phyloP scores from a whole-genome alignment of 2,329 filamentous ascomycete genomes.

The Pseudopyricularia cyperi region DNA sequence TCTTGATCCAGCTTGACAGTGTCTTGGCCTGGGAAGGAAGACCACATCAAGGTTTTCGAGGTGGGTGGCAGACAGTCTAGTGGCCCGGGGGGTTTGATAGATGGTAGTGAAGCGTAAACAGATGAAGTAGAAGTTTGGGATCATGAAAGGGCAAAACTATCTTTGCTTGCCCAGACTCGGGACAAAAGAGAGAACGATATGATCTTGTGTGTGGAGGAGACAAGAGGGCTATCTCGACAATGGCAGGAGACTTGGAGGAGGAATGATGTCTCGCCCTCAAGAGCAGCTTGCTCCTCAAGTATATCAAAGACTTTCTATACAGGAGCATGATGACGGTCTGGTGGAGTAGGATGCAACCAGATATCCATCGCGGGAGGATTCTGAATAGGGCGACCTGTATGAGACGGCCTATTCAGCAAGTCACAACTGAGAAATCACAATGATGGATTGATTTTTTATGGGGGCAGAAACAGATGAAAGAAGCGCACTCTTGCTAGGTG shows the following conservation, averaged over 20 bases:
- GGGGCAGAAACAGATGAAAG: background rate
- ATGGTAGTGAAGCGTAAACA: no score
- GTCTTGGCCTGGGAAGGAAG: background rate
- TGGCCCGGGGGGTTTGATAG: no score
- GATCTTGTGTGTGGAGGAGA: no score
- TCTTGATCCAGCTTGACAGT: background rate
- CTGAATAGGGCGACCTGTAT: background rate
- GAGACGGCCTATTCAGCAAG: constrained; percentile 1
- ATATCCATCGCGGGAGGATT: background rate
- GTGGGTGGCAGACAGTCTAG: no score
- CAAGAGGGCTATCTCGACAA: background rate
- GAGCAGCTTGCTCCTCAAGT: background rate
- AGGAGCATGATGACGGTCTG: no score
- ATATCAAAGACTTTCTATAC: background rate
- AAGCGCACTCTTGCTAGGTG: background rate
- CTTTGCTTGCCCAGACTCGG: no score
- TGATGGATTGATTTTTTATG: background rate
- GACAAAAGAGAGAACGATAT: no score
- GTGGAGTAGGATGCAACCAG: background rate
- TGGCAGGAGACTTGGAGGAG: background rate
- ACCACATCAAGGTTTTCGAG: no score
- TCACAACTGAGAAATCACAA: background rate
- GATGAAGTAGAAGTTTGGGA: no score
- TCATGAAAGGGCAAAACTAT: no score
- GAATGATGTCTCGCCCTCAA: background rate